These are phyloP conservation scores for Dovyalis caffra DNA, from an alignment of 345 rosid genomes.

Conservation along the genomic window DNA sequence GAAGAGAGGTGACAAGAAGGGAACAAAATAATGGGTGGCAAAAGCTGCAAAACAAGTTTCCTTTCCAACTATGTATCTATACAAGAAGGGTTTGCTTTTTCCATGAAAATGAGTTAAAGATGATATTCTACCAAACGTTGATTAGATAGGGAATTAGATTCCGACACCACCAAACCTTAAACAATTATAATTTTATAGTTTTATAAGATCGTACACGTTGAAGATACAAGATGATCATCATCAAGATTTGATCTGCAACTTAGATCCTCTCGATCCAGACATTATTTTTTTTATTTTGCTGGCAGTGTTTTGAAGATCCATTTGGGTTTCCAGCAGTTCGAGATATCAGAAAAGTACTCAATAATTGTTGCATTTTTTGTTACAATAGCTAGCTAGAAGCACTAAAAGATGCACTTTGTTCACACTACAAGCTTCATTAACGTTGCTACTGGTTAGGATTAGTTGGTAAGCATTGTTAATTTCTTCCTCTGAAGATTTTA, in stretches of 20 bases:
- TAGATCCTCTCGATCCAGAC: not conserved
- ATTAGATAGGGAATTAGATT: constrained; percentile 50
- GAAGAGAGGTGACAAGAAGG: constrained; percentile 21
- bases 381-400: not conserved
- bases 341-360: not conserved
- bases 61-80: constrained; percentile 23
- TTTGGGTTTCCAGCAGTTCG: not conserved
- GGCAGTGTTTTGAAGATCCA: not conserved
- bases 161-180: constrained; percentile 33
- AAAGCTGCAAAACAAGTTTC: constrained; percentile 35
- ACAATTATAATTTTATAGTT: not conserved
- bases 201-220: not conserved
- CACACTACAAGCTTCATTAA: not conserved
- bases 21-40: constrained; percentile 23
- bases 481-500: not conserved
- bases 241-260: not conserved
- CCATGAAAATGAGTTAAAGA: constrained; percentile 43
- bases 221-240: not conserved
- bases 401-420: not conserved
- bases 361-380: not conserved
- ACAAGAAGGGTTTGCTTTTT: constrained; percentile 30
- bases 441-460: not conserved
- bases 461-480: not conserved
- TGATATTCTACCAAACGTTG: constrained; percentile 31
- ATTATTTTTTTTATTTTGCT: not conserved